Base-by-base conservation (phyloP, 345 rosid species). In the Geranium rotundifolium region DNA sequence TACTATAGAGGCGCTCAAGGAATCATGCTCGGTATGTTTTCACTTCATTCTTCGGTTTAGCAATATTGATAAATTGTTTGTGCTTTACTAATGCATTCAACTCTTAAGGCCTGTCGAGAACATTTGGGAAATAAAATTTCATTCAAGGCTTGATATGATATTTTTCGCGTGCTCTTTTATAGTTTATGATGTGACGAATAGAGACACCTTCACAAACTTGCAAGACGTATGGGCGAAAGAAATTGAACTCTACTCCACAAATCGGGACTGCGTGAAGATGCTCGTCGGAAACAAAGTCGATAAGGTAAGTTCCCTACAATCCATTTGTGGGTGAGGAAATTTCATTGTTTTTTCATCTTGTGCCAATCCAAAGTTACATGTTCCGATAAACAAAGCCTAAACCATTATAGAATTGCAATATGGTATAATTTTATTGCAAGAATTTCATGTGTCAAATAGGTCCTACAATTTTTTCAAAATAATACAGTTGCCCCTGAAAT, bases 281-380 rank as follows among this genome's bases (percentile, higher is more conserved):
- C 96, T 92, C 18, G 98, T 92, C 49, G 98, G 96, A 20, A 92
- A 92, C 75, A 87, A 92, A 87, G 93, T 92, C 41, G 98, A 92
- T 62, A 78, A 71, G 72, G 98, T 89, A 77, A 77, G 87, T 69
- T 64, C 10, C 27, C 27, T 23, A 23, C 27, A 23, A 23, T 23
- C 27, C 27, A 23, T 23, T 23, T 23, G 27, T 23, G 27, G 27
- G 27, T 23, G 27, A 23, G 27, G 27, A 23, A 23, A 23, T 23
- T 23, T 23, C 27, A 2, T 1, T 23, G 27, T 23, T 59, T 16
- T 4, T 17, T 62, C 52, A 55, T 68, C 18, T 30, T 23, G 27
- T 1, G 27, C 27, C 27, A 23, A 23, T 23, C 27, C 27, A 23
- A 23, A 23, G 27, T 23, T 23, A 23, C 27, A 23, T 23, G 27